Base-by-base conservation (phyloP, 73 alveolate genomes). In the Paraurostyla sp. region DNA sequence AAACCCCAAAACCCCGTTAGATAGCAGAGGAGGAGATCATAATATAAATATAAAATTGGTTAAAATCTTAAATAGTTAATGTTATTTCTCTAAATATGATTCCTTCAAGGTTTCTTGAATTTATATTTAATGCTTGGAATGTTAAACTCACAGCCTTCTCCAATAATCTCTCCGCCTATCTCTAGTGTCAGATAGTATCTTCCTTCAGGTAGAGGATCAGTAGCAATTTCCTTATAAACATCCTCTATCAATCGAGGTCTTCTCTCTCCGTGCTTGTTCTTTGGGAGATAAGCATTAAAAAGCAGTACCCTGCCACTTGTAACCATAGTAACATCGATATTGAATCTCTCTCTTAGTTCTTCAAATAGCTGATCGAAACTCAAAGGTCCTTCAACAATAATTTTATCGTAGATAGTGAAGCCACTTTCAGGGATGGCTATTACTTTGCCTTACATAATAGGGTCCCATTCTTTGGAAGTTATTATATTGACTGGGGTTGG, bases 401-500 rank as follows among this genome's bases (percentile, higher is more conserved):
- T 95, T 85, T 92, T 97, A 71, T 97, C 99, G 99, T 99, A 97
- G 23, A 87, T 91, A 48, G 97, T 92, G 92, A 88, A 95, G 71
- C 96, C 93, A n/a, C n/a, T n/a, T 76, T 92, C 93, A 13, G 99
- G 99, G 50, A 96, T 92, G 15, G 98, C 98, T 85, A 94, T 97
- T 6, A 92, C 92, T 48, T 97, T 97, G 35, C 96, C 92, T 54
- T 57, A 46, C 50, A 90, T 46, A 42, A 91, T 63, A 45, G 96
- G 97, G 82, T 95, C 97, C 69, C 60, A 90, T 36, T 80, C 98
- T 48, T 93, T 94, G 49, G 96, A 98, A 62, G 59, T 32, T 65
- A 83, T 94, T 91, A 95, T 93, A 50, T 83, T 93, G n/a, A 96
- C 97, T 23, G 94, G 96, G 22, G 33, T 69, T 1, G 98, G 98